Percentiles rank a stretch among this genome's conserved stretches.
Conservation (phyloP, 768 basidiomycete genomes). For the Cantharellus anzutake region DNA sequence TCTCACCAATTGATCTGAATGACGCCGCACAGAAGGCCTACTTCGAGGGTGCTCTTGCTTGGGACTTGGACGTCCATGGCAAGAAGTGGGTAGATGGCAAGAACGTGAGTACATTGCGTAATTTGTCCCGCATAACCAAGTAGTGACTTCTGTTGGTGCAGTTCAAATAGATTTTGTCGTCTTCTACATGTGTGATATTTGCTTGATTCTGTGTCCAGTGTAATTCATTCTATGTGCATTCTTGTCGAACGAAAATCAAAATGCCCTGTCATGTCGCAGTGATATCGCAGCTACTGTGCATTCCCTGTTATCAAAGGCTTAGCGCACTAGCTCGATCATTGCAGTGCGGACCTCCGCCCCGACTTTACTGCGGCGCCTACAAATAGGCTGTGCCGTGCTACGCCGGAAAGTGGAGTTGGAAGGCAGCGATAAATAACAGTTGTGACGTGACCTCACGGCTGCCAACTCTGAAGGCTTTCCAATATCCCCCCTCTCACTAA, state of each 20-base stretch:
- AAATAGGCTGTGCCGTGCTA: too few relatives aligned
- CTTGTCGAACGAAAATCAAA: too few relatives aligned
- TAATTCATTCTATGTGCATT: too few relatives aligned
- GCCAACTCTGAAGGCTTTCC: background rate
- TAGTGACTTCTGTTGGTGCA: background rate
- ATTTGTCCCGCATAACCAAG: background rate
- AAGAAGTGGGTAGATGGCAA: conserved; percentile 87
- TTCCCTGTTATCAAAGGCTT: too few relatives aligned
- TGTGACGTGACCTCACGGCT: too few relatives aligned
- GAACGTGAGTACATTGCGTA: conserved; percentile 36
- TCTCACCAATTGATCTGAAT: conserved; percentile 52
- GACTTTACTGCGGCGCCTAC: too few relatives aligned
- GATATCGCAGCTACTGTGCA: too few relatives aligned
- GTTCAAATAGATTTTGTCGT: background rate
- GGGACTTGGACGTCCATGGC: conserved; percentile 79
- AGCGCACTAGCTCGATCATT: too few relatives aligned
- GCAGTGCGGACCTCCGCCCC: too few relatives aligned
- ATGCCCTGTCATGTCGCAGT: too few relatives aligned
- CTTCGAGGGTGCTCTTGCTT: conserved; percentile 84
- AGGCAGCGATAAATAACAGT: too few relatives aligned
- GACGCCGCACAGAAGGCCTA: conserved; percentile 65
- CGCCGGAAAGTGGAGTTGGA: too few relatives aligned
- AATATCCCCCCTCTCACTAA: background rate
- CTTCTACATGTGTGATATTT: background rate
- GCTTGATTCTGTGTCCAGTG: background rate